phyloP scores from a whole-genome alignment of 1,139 yeast species.

The Geotrichum reessii region DNA sequence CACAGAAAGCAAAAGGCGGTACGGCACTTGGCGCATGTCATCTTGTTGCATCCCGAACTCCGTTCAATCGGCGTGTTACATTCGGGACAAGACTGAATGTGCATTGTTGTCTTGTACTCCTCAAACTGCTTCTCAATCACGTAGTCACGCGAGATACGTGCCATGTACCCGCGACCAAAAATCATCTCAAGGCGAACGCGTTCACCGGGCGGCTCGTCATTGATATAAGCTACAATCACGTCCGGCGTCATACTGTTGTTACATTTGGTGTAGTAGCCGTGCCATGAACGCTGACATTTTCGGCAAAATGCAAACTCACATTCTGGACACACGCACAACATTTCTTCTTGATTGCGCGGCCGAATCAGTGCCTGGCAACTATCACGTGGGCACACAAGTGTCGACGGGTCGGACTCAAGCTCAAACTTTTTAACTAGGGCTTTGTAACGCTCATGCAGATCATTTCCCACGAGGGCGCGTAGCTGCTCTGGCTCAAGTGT shows the following conservation, averaged over 20 bases:
- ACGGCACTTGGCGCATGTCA: conserved; percentile 52
- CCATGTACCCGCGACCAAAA: conserved; percentile 48
- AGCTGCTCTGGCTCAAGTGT: conserved; percentile 24
- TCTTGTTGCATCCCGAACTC: conserved; percentile 63
- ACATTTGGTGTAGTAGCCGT: conserved; percentile 51
- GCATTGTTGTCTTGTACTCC: conserved; percentile 41
- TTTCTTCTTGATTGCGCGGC: conserved; percentile 42
- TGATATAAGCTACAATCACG: conserved; percentile 42
- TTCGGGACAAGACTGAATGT: conserved; percentile 50
- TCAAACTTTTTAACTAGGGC: conserved; percentile 39
- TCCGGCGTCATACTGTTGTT: conserved; percentile 42
- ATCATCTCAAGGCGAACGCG: conserved; percentile 41
- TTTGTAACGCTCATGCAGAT: conserved; percentile 40
- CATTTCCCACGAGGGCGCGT: conserved; percentile 31
- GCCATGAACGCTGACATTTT: conserved; percentile 61
- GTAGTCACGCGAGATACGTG: conserved; percentile 43
- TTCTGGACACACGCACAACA: conserved; percentile 48
- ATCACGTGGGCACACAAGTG: conserved; percentile 51
- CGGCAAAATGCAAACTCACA: conserved; percentile 59
- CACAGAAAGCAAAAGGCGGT: conserved; percentile 55
- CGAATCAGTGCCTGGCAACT: conserved; percentile 44
- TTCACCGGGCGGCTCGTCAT: conserved; percentile 30
- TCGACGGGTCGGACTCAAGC: conserved; percentile 47
- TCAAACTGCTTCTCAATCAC: conserved; percentile 47
- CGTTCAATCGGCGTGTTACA: conserved; percentile 53